Conservation (phyloP, 2,329 filamentous ascomycete genomes). For the Trichoderma sp. region DNA sequence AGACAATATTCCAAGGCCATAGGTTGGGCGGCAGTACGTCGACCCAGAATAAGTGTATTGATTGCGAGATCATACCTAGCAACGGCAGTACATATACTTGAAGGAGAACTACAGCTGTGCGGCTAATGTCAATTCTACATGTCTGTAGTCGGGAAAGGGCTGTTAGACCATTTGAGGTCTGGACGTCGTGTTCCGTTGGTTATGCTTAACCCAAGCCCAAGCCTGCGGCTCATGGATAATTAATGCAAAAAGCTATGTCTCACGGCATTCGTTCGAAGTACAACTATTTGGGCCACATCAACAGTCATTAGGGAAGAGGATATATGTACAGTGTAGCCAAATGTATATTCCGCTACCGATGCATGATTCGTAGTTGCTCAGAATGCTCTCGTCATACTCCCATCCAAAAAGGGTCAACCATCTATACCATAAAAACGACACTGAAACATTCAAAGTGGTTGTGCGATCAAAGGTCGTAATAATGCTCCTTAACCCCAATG, state of each 20-base stretch:
- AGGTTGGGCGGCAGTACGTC: background rate
- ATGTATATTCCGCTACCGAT: background rate
- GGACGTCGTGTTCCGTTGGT: background rate
- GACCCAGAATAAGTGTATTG: background rate
- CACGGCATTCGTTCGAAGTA: background rate
- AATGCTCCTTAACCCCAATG: constrained; percentile 5
- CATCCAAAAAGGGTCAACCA: background rate
- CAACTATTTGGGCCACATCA: background rate
- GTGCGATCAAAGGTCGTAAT: background rate
- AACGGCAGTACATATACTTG: background rate
- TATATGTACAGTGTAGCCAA: background rate
- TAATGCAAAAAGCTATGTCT: background rate
- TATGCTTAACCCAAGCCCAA: background rate
- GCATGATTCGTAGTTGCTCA: background rate
- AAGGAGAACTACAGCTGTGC: background rate
- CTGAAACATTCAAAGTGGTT: background rate
- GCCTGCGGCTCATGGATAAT: background rate
- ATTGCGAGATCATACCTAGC: background rate
- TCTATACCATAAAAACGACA: background rate
- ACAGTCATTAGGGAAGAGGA: background rate
- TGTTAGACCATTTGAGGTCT: background rate
- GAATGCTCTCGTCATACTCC: background rate
- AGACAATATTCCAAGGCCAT: background rate
- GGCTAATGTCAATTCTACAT: background rate
- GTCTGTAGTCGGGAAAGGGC: background rate